A percentile compares a stretch with the other conserved stretches of the same genome.
These are phyloP conservation scores for Starmerella vaccinii DNA, from an alignment of 805 yeast species.

Conservation along the genomic window DNA sequence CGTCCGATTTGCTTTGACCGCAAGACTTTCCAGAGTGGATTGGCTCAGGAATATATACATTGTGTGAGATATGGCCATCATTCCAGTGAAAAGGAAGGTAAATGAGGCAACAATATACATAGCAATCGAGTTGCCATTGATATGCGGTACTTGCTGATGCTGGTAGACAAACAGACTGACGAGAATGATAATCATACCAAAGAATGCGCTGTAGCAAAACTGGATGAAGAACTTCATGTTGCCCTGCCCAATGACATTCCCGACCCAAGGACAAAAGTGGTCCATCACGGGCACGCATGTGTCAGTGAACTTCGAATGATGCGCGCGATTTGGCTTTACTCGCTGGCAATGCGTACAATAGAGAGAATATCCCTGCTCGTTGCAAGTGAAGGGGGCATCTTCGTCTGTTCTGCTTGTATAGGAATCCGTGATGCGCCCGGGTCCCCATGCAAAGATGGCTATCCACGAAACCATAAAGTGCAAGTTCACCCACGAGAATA, in stretches of 20 bases:
- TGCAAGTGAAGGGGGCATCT: conserved; percentile 46
- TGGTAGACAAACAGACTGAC: conserved; percentile 33
- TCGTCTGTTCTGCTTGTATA: conserved; percentile 11
- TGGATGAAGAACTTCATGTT: conserved; percentile 55
- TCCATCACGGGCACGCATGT: conserved; percentile 67
- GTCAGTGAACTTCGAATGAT: conserved; percentile 50
- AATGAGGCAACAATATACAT: conserved; percentile 38
- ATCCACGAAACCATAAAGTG: conserved; percentile 35
- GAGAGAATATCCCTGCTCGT: conserved; percentile 59
- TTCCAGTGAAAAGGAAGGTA: conserved; percentile 39
- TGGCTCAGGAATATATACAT: conserved; percentile 34
- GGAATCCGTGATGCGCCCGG: conserved; percentile 39
- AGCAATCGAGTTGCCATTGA: conserved; percentile 42
- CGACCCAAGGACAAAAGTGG: conserved; percentile 75
- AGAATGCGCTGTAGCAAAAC: conserved; percentile 34
- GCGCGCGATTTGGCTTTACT: conserved; percentile 56
- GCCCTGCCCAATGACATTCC: conserved; percentile 55
- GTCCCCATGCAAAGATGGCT: conserved; percentile 41
- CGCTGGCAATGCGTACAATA: conserved; percentile 65
- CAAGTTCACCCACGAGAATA: conserved; percentile 15
- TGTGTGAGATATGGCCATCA: conserved; percentile 38
- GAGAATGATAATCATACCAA: conserved; percentile 34
- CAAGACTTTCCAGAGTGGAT: conserved; percentile 42
- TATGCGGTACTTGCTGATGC: conserved; percentile 26
- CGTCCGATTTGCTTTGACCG: conserved; percentile 25